phyloP scores from a whole-genome alignment of 805 yeast genomes.

The Ogataea saltuana region DNA sequence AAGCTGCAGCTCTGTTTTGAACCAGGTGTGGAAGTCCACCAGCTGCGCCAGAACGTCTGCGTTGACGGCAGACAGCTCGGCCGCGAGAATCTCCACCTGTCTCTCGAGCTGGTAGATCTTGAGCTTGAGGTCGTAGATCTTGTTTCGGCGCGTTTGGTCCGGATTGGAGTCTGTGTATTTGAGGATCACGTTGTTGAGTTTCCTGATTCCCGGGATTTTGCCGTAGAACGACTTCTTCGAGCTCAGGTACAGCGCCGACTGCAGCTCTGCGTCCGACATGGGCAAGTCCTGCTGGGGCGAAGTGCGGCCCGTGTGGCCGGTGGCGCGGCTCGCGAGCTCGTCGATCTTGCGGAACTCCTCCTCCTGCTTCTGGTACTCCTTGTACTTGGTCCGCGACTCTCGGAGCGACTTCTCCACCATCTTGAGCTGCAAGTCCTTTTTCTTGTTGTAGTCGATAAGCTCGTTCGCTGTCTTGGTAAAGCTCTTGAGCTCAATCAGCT shows the following conservation, averaged over 20 bases:
- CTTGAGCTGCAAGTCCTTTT: conserved; percentile 35
- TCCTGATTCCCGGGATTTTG: conserved; percentile 39
- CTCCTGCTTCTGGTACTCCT: conserved; percentile 33
- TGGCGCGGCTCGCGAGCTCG: conserved; percentile 29
- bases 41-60: conserved; percentile 28
- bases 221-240: conserved; percentile 32
- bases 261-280: conserved; percentile 36
- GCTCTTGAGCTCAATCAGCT: conserved; percentile 36
- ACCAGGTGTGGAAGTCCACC: conserved; percentile 35
- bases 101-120: conserved; percentile 34
- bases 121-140: conserved; percentile 32
- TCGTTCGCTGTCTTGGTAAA: conserved; percentile 34
- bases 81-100: conserved; percentile 30
- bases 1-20: conserved; percentile 27
- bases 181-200: conserved; percentile 35
- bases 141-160: conserved; percentile 36
- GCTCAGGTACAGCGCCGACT: conserved; percentile 32
- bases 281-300: conserved; percentile 27
- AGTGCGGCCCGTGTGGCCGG: conserved; percentile 18
- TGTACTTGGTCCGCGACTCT: conserved; percentile 27
- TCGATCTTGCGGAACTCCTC: conserved; percentile 35
- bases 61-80: conserved; percentile 31
- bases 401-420: conserved; percentile 31
- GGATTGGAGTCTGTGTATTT: conserved; percentile 39
- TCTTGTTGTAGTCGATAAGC: conserved; percentile 36